Base-by-base conservation (phyloP, 2,329 filamentous ascomycete species). In the Diaporthe destruens region DNA sequence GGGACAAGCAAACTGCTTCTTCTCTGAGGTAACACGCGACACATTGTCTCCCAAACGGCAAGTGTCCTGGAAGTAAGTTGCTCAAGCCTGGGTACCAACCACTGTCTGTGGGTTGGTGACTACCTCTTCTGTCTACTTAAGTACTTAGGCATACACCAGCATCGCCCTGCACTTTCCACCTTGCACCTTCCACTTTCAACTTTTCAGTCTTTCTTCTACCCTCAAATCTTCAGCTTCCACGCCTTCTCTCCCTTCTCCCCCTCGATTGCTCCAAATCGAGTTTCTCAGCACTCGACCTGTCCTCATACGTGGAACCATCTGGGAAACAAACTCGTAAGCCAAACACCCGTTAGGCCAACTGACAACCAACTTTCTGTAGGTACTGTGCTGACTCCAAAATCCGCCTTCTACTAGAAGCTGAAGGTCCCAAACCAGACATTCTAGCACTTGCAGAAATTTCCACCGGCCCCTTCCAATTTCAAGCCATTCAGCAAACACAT, bases 161-260 rank as follows among this genome's bases (percentile, higher is more conserved):
- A 39, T 51, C 44, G 20, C 42, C n/a, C 36, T 65, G 42, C 59
- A 65, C 57, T 61, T 20, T 56, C 9, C 29, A 42, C 20, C 32
- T 57, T 57, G 14, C 2, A 59, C n/a, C 12, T 6, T 12, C 34
- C 34, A 25, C 16, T n/a, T 47, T 47, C 44, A 20, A 47, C 6
- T 3, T 47, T 47, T 44, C 6, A 47, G 6, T 6, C 44, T 47
- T 16, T 12, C 14, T 42, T 42, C 39, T 6, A 42, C 14, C 16
- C 39, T 2, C 36, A 11, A 14, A 39, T 39, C 36, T 14, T 39
- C 36, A 39, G 9, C 36, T 12, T 39, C 12, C 0, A 39, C 36
- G 1, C 3, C 9, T 14, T 12, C 6, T 4, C 6, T 2, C 36
- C 36, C 36, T 34, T 12, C 29, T 39, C 18, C 14, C 34, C 20